Evolutionary conservation across 1,284 basidiomycete genomes (phyloP).

Genomic region (Boletus calvinii): DNA sequence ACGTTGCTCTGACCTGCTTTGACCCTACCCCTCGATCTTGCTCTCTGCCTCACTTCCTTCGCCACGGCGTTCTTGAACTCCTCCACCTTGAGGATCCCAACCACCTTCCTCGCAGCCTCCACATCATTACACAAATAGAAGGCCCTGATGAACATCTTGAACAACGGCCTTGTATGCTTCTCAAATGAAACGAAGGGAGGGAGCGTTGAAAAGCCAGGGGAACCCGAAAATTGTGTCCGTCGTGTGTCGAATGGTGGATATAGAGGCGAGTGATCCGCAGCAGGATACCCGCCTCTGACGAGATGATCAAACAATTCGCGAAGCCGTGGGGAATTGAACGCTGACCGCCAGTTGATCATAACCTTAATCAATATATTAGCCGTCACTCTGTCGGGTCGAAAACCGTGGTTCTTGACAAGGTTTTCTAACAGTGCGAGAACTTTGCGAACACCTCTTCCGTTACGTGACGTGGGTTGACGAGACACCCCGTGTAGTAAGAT

Average conservation of each 20-base stretch:
- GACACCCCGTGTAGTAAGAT: constrained; percentile 49
- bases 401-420: constrained; percentile 42
- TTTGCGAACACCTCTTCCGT: constrained; percentile 44
- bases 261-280: constrained; percentile 25
- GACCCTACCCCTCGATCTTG: constrained; percentile 22
- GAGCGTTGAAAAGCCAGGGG: constrained; percentile 36
- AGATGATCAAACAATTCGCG: constrained; percentile 61
- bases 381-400: constrained; percentile 61
- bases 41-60: constrained; percentile 20
- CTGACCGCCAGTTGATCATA: constrained; percentile 47
- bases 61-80: constrained; percentile 17
- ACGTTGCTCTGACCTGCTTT: constrained; percentile 11
- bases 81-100: constrained; percentile 55
- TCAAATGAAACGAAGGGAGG: constrained; percentile 46
- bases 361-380: constrained; percentile 61
- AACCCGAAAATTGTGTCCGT: constrained; percentile 11
- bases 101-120: constrained; percentile 49
- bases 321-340: constrained; percentile 42
- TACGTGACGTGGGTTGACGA: constrained; percentile 34
- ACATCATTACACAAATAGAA: constrained; percentile 54
- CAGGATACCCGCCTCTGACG: constrained; percentile 55
- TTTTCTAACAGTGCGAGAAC: constrained; percentile 40
- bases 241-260: constrained; percentile 46
- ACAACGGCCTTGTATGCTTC: constrained; percentile 60
- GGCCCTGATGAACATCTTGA: constrained; percentile 68